phyloP scores from a whole-genome alignment of 2,329 filamentous ascomycete species.

The Botrytis aclada region DNA sequence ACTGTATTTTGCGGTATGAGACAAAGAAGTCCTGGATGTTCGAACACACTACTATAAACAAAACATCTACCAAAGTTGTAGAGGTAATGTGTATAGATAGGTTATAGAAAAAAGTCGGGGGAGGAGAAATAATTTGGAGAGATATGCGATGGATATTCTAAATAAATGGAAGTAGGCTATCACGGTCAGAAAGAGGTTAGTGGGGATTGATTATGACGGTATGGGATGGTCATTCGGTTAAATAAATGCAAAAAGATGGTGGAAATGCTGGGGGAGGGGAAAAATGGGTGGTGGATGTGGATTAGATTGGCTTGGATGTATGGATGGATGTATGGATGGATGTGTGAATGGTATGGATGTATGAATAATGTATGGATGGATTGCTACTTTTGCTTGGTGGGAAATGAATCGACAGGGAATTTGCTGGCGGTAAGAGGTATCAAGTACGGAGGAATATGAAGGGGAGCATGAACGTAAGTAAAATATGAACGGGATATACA shows the following conservation, averaged over 20 bases:
- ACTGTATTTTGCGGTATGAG: background rate
- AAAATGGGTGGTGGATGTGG: background rate
- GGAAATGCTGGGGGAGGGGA: slow-evolving; percentile 5
- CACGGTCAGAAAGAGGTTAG: background rate
- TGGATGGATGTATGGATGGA: background rate
- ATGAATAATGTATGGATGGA: background rate
- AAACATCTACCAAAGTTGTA: background rate
- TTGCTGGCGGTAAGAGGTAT: background rate
- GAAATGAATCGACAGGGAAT: background rate
- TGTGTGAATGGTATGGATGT: no score
- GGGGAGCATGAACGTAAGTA: background rate
- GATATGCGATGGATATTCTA: background rate
- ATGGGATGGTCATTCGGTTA: background rate
- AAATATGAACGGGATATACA: background rate
- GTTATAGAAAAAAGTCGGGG: background rate
- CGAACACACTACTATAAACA: background rate
- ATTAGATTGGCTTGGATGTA: background rate
- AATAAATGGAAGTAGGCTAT: background rate
- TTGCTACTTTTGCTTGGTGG: background rate
- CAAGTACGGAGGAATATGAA: background rate
- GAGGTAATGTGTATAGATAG: background rate
- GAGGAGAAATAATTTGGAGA: background rate
- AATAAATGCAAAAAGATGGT: background rate
- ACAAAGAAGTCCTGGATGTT: background rate
- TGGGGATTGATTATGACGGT: background rate